phyloP scores from a whole-genome alignment of 2,329 filamentous ascomycete species.

The Fusarium sp. region DNA sequence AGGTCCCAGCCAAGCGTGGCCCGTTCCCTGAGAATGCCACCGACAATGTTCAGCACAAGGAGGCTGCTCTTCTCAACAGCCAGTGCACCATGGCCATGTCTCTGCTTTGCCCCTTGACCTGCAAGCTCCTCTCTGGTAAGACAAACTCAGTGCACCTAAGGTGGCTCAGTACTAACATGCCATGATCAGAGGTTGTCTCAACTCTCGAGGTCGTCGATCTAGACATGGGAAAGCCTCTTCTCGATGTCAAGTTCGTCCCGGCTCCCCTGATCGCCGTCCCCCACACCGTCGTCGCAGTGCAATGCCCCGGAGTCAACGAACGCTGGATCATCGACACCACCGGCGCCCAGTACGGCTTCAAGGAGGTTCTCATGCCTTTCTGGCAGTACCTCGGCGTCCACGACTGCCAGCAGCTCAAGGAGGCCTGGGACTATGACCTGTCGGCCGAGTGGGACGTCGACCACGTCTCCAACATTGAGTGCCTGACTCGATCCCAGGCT shows the following conservation, averaged over 20 bases:
- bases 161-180: neutral
- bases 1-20: neutral
- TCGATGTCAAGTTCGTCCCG: constrained; percentile 17
- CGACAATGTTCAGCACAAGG: constrained; percentile 5
- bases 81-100: constrained; percentile 13
- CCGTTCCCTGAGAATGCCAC: constrained; percentile 18
- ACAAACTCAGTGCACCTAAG: fast-evolving
- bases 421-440: neutral
- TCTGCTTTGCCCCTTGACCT: constrained; percentile 20
- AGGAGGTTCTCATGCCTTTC: constrained; percentile 20
- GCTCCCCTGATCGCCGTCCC: neutral
- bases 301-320: neutral
- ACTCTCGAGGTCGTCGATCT: neutral
- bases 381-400: constrained; percentile 18
- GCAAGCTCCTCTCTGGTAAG: constrained; percentile 12
- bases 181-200: neutral
- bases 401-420: neutral
- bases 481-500: neutral
- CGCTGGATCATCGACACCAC: constrained; percentile 28
- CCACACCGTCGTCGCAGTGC: constrained; percentile 12
- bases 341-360: constrained; percentile 30
- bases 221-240: constrained; percentile 1
- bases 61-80: constrained; percentile 15
- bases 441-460: constrained; percentile 25
- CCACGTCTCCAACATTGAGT: constrained; percentile 1